Evolutionary conservation across 2,329 filamentous ascomycete genomes (phyloP).

Genomic region (Grosmannia serpens): DNA sequence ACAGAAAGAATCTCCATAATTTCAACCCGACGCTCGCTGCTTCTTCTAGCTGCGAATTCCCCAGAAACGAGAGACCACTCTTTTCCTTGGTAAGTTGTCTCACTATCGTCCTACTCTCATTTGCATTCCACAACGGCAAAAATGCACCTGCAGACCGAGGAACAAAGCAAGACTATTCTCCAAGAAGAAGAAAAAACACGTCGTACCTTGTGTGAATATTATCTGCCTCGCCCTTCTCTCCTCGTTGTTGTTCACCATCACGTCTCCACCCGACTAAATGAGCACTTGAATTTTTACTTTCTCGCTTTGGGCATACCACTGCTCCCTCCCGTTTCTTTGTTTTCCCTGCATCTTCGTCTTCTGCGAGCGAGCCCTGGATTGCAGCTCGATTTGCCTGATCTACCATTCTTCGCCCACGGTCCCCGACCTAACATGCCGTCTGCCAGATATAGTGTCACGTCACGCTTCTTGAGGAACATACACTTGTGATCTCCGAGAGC

Average conservation of each 20-base stretch:
- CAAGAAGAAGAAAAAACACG: background rate
- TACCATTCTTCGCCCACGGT: background rate
- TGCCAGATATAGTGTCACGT: background rate
- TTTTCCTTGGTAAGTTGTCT: background rate
- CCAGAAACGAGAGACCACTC: background rate
- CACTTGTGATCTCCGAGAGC: background rate
- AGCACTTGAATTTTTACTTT: background rate
- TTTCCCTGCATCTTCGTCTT: background rate
- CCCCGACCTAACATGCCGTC: background rate
- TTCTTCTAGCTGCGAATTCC: constrained; percentile 9
- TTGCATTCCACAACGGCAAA: background rate
- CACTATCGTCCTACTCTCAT: background rate
- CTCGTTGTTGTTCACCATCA: background rate
- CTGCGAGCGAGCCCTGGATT: background rate
- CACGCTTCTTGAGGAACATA: background rate
- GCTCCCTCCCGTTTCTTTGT: background rate
- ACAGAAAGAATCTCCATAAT: background rate
- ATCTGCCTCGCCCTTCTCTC: background rate
- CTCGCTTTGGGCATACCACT: background rate
- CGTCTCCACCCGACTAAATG: background rate
- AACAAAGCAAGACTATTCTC: background rate
- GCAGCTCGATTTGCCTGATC: background rate
- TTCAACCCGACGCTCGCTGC: constrained; percentile 10
- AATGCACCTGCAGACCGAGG: background rate
- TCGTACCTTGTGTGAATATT: background rate